Conservation (phyloP, 345 rosid genomes). For the Salix viminalis region DNA sequence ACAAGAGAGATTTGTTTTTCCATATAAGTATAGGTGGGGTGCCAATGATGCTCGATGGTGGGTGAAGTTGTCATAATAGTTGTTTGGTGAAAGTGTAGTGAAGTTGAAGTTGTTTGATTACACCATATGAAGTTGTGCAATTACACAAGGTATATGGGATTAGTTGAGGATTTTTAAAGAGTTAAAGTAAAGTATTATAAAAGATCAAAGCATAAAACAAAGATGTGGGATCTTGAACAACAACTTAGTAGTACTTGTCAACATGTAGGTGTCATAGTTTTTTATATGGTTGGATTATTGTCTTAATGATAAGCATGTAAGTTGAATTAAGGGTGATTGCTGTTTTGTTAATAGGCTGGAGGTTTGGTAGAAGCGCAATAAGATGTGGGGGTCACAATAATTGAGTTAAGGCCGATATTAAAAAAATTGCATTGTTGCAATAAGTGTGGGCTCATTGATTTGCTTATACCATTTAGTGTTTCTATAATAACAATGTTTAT, state of each 20-base stretch:
- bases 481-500: too few relatives aligned
- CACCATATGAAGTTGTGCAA: conserved; percentile 76
- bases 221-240: conserved; percentile 77
- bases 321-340: conserved; percentile 9
- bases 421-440: too few relatives aligned
- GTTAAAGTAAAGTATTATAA: conserved; percentile 77
- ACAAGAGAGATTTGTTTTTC: conserved; percentile 65
- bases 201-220: conserved; percentile 88
- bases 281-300: not conserved
- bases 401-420: conserved; percentile 80
- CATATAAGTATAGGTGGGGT: conserved; percentile 72
- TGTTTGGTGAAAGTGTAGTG: conserved; percentile 64
- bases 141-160: conserved; percentile 93
- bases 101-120: too few relatives aligned
- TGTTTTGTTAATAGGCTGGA: conserved; percentile 55
- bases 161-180: conserved; percentile 84
- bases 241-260: conserved; percentile 89
- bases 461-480: too few relatives aligned
- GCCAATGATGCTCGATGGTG: conserved; percentile 91
- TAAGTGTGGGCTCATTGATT: too few relatives aligned
- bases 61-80: conserved; percentile 75
- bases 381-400: conserved; percentile 97
- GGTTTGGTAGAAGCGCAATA: conserved; percentile 90
- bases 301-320: not conserved
- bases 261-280: conserved; percentile 42